Percentiles rank a stretch among this genome's conserved stretches.
These are phyloP conservation scores for Aphelidium insulamus DNA, from an alignment of 371 early-diverging fungal species.

Conservation along the genomic window DNA sequence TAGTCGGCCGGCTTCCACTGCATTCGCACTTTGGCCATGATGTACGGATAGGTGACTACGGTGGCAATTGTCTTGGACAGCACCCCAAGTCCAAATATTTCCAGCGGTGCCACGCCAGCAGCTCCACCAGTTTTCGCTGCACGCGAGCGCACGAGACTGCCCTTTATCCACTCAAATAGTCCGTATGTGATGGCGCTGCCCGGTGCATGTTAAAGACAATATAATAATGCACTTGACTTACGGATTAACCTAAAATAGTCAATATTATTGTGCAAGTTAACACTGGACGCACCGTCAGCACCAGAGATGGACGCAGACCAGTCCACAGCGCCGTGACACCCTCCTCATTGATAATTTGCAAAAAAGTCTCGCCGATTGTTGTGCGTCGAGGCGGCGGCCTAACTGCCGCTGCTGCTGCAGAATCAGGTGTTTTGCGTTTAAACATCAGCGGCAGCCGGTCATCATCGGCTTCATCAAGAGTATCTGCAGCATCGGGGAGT, in stretches of 20 bases:
- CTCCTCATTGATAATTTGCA: constrained; percentile 51
- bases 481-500: constrained; percentile 7
- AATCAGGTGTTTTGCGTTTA: constrained; percentile 5
- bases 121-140: no score
- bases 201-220: no score
- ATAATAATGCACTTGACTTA: no score
- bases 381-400: no score
- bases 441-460: constrained; percentile 26
- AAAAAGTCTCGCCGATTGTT: constrained; percentile 22
- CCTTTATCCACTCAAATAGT: constrained; percentile 76
- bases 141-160: constrained; percentile 15
- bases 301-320: constrained; percentile 68
- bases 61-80: constrained; percentile 77
- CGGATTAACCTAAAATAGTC: no score
- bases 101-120: constrained; percentile 32
- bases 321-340: constrained; percentile 67
- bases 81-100: constrained; percentile 74
- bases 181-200: constrained; percentile 96
- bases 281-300: constrained; percentile 83
- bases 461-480: no score
- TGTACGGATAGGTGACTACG: constrained; percentile 74
- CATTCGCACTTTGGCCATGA: constrained; percentile 89
- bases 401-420: constrained; percentile 7
- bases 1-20: constrained; percentile 76
- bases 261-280: no score